These are phyloP conservation scores for Toxoplasma gondii DNA, from an alignment of 169 alveolate genomes.

Conservation along the genomic window DNA sequence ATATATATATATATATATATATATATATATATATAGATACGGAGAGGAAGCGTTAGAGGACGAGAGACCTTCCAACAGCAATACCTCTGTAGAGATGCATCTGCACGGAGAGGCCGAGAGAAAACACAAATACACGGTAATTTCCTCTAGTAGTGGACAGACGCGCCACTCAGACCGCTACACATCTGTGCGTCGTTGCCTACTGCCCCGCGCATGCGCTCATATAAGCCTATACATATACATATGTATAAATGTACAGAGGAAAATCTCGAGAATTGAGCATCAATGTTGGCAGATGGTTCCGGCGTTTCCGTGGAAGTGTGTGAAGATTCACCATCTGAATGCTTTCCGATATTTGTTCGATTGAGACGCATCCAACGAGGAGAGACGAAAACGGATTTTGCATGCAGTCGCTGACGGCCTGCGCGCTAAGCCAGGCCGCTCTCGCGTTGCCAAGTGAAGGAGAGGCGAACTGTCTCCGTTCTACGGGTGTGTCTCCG, in stretches of 20 bases:
- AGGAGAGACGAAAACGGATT: background rate
- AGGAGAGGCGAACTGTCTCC: no score
- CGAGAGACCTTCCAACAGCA: no score
- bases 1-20: no score
- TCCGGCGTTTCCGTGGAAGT: no score
- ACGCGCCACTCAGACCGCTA: no score
- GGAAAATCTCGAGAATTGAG: background rate
- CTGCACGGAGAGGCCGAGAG: background rate
- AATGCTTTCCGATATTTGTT: conserved; percentile 16
- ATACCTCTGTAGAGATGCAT: background rate
- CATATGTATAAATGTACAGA: background rate
- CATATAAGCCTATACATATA: background rate
- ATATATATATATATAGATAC: no score
- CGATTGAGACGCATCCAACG: background rate
- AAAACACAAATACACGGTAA: background rate
- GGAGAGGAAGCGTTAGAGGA: background rate
- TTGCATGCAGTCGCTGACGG: conserved; percentile 5
- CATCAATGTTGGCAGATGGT: no score
- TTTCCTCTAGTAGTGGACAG: no score
- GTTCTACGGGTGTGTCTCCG: no score
- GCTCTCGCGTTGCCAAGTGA: conserved; percentile 38
- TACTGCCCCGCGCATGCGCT: background rate
- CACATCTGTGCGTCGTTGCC: no score
- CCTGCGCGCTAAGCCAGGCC: conserved; percentile 29
- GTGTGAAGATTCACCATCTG: conserved; percentile 17